phyloP scores from a whole-genome alignment of 208 protist species.

The Angomonas ambiguus region DNA sequence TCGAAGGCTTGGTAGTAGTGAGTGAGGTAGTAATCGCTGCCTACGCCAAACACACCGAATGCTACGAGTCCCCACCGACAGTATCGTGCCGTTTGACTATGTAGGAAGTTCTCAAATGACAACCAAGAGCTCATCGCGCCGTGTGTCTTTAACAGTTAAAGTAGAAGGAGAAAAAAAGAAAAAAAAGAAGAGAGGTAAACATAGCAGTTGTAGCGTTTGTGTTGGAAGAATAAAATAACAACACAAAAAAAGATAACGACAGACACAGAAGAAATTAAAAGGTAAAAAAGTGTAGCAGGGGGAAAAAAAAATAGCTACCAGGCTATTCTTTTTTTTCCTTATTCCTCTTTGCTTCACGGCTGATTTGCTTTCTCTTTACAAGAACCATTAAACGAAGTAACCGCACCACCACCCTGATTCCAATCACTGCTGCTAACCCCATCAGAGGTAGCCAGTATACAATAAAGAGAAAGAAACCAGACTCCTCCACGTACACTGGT shows the following conservation, averaged over 20 bases:
- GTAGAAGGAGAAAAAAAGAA: constrained; percentile 11
- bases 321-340: no score
- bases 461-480: constrained; percentile 50
- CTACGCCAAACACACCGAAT: constrained; percentile 57
- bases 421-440: constrained; percentile 27
- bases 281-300: background rate
- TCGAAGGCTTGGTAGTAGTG: constrained; percentile 82
- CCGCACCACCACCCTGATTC: constrained; percentile 16
- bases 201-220: background rate
- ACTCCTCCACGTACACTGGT: constrained; percentile 76
- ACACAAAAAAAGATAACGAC: constrained; percentile 3
- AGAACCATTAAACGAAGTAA: constrained; percentile 5
- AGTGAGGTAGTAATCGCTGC: constrained; percentile 79
- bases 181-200: constrained; percentile 4
- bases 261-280: constrained; percentile 3
- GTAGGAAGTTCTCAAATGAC: constrained; percentile 62
- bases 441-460: constrained; percentile 62
- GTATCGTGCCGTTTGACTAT: constrained; percentile 52
- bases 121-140: constrained; percentile 76
- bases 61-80: constrained; percentile 52
- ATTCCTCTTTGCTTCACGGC: constrained; percentile 9
- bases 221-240: constrained; percentile 10
- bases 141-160: no score
- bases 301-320: constrained; percentile 1
- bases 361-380: constrained; percentile 15